Evolutionary conservation across 2,329 filamentous ascomycete species (phyloP), one percentile per base, ranked within the genome.

Genomic region (Chaetoscypha palmicola): DNA sequence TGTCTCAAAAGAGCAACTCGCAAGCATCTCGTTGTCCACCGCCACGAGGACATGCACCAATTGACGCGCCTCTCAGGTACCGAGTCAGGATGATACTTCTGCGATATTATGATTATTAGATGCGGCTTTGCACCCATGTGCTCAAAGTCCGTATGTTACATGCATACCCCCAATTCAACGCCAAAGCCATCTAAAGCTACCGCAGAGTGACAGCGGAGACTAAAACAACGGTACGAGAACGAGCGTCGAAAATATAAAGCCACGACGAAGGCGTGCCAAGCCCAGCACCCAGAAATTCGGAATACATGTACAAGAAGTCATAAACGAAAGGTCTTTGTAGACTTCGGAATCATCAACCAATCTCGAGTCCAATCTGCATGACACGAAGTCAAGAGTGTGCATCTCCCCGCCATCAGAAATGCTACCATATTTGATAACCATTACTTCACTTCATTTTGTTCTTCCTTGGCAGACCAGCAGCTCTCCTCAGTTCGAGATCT

Each of bases 401-500:
- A 20, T 17, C 8, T 19, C 30, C 39, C 22, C n/a, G 28, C 23
- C 5, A 17, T 34, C 20, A 5, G 20, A 26, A 17, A 17, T 33
- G 12, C 26, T 8, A 7, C 28, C 20, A 16, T 24, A 31, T 31
- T 38, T 34, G 41, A 31, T 24, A 39, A 30, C 31, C 11, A 33
- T 33, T 40, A 45, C 37, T 16, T 38, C 28, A 55, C 38, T 53
- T 58, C 33, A 41, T 47, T 51, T 58, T 62, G 50, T 63, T 64
- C 62, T 68, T 69, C 54, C 70, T 71, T 19, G 75, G 72, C 21
- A 81, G 60, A 3, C 77, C 79, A 48, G 64, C 66, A 19, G 66
- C 69, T 54, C 64, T 76, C 58, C 88, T 76, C 49, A 74, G 71
- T 57, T 77, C 73, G 26, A 84, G 66, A 58, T 98, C 92, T n/a